These are phyloP conservation scores for Acacia confusa DNA, from an alignment of 306 rosid genomes.

Conservation along the genomic window DNA sequence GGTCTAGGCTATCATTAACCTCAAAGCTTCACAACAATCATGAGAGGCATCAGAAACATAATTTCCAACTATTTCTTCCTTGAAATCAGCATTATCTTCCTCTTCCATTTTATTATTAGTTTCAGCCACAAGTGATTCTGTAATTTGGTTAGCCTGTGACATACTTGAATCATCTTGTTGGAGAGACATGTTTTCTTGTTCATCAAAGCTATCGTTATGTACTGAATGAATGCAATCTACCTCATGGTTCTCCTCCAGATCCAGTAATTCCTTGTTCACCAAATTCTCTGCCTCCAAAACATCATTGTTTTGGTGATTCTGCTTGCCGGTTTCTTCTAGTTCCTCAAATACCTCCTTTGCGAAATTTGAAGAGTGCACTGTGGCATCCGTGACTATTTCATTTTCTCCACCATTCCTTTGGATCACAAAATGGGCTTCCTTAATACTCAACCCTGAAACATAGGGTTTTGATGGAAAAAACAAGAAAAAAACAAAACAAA, in stretches of 20 bases:
- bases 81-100: neutral
- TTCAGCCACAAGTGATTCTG: neutral
- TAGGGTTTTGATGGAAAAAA: too few relatives aligned
- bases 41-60: neutral
- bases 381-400: constrained; percentile 22
- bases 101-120: neutral
- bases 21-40: neutral
- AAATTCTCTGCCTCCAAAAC: neutral
- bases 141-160: neutral
- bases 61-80: neutral
- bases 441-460: too few relatives aligned
- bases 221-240: neutral
- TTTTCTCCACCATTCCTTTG: constrained; percentile 30
- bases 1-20: neutral
- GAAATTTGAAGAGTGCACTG: neutral
- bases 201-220: constrained; percentile 17
- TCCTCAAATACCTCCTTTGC: constrained; percentile 21
- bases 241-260: constrained; percentile 8
- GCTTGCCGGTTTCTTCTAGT: constrained; percentile 3
- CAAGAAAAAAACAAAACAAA: too few relatives aligned
- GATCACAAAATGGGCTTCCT: too few relatives aligned
- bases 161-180: constrained; percentile 25
- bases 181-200: constrained; percentile 11
- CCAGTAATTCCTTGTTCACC: neutral
- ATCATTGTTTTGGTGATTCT: neutral